phyloP scores from a whole-genome alignment of 1,284 basidiomycete genomes.

The Schizopora paradoxa region DNA sequence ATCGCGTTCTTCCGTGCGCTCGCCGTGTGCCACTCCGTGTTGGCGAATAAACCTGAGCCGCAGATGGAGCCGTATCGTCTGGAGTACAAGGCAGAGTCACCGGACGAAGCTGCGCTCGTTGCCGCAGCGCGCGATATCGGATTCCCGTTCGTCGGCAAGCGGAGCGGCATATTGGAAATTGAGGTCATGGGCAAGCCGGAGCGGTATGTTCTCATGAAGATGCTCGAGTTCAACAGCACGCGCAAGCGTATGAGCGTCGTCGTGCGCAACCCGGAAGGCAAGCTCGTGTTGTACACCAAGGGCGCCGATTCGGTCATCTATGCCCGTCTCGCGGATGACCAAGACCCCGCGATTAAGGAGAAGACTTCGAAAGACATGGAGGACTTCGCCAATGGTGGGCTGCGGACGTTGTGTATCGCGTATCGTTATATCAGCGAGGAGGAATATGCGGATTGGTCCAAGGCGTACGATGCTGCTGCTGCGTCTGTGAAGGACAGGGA shows the following conservation, averaged over 20 bases:
- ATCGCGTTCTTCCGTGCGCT: conserved; percentile 88
- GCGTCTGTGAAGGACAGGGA: conserved; percentile 77
- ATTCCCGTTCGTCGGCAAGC: conserved; percentile 83
- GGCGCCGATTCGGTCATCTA: conserved; percentile 97
- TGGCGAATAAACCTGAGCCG: conserved; percentile 71
- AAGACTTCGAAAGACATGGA: conserved; percentile 86
- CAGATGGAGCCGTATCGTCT: conserved; percentile 60
- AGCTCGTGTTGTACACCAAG: conserved; percentile 85
- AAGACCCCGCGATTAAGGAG: conserved; percentile 71
- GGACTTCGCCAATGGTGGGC: conserved; percentile 86
- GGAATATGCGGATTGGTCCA: conserved; percentile 82
- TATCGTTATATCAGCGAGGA: conserved; percentile 77
- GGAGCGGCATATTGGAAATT: conserved; percentile 77
- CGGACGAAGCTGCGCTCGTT: conserved; percentile 93
- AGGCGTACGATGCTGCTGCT: conserved; percentile 76
- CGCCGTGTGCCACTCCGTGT: conserved; percentile 88
- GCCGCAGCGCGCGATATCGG: conserved; percentile 89
- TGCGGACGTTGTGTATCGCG: conserved; percentile 89
- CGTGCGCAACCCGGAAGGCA: conserved; percentile 78
- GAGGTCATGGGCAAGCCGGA: conserved; percentile 89
- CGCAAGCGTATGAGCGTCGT: conserved; percentile 93
- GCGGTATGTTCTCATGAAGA: conserved; percentile 72
- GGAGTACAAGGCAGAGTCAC: conserved; percentile 94
- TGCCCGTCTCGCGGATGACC: conserved; percentile 70
- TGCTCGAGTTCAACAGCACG: conserved; percentile 91